phyloP scores from a whole-genome alignment of 345 rosid species.

The Excoecaria cochinchinensis region DNA sequence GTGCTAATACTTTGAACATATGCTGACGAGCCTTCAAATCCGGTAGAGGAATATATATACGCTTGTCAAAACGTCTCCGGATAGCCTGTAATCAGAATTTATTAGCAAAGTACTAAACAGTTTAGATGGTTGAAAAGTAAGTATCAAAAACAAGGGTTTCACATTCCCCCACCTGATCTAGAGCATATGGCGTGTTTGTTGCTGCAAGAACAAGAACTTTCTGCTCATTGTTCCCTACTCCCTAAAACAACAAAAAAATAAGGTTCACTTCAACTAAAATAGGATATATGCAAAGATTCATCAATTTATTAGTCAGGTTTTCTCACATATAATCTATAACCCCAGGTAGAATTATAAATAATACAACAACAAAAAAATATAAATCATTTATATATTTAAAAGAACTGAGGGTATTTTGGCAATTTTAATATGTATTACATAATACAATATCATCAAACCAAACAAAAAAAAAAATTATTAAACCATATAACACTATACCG shows the following conservation, averaged over 20 bases:
- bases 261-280: background rate
- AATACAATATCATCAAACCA: too few species aligned
- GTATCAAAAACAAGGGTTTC: constrained; percentile 12
- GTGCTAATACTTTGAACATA: constrained; percentile 74
- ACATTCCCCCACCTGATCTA: constrained; percentile 62
- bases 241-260: constrained; percentile 41
- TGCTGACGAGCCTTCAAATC: constrained; percentile 88
- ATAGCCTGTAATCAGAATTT: constrained; percentile 63
- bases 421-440: too few species aligned
- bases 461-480: too few species aligned
- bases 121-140: constrained; percentile 10
- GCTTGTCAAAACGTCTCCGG: constrained; percentile 92
- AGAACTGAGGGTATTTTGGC: too few species aligned
- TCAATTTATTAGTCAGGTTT: background rate
- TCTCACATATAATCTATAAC: background rate
- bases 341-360: constrained; percentile 1
- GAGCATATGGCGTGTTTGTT: constrained; percentile 88
- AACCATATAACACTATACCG: too few species aligned
- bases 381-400: too few species aligned
- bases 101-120: constrained; percentile 26
- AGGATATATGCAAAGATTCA: background rate
- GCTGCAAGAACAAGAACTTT: constrained; percentile 98
- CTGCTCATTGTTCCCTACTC: constrained; percentile 83
- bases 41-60: constrained; percentile 94
- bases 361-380: background rate